A percentile compares a stretch with the other conserved stretches of the same genome.
Conservation (phyloP, 345 rosid genomes). For the Mangifera indica region DNA sequence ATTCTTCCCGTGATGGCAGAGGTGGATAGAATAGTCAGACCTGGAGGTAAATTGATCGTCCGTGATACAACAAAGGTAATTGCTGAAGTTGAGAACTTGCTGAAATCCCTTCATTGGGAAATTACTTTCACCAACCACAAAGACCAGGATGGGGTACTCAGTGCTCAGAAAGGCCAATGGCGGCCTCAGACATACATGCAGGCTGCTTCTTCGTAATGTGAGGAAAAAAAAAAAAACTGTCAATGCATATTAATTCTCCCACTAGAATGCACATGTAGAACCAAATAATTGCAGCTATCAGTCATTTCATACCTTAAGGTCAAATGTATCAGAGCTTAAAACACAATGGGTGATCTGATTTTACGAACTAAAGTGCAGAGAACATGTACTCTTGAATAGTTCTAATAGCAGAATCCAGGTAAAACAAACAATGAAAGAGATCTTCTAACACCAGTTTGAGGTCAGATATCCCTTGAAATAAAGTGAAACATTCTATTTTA, state of each 20-base stretch:
- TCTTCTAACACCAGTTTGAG: neutral
- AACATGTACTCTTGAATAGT: neutral
- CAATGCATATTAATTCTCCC: neutral
- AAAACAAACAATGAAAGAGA: neutral
- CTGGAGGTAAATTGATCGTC: constrained; percentile 84
- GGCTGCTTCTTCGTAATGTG: constrained; percentile 32
- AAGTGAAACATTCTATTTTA: too few species aligned
- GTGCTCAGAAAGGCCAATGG: constrained; percentile 92
- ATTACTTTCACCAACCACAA: constrained; percentile 73
- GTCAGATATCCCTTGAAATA: neutral
- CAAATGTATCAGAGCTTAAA: neutral
- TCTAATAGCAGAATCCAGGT: neutral
- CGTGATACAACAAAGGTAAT: constrained; percentile 62
- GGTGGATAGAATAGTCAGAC: constrained; percentile 85
- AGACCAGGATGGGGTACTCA: constrained; percentile 74
- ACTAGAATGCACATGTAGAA: neutral
- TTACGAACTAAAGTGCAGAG: neutral
- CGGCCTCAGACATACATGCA: constrained; percentile 51
- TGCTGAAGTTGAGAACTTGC: constrained; percentile 68
- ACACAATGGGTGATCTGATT: neutral
- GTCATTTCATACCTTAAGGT: neutral
- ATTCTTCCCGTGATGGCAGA: constrained; percentile 82
- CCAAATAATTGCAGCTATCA: neutral
- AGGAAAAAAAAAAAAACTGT: neutral
- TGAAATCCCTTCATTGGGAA: constrained; percentile 83